Evolutionary conservation across 2,329 filamentous ascomycete genomes (phyloP), one percentile per base, ranked within the genome.

Genomic region (Botrytis tulipae): DNA sequence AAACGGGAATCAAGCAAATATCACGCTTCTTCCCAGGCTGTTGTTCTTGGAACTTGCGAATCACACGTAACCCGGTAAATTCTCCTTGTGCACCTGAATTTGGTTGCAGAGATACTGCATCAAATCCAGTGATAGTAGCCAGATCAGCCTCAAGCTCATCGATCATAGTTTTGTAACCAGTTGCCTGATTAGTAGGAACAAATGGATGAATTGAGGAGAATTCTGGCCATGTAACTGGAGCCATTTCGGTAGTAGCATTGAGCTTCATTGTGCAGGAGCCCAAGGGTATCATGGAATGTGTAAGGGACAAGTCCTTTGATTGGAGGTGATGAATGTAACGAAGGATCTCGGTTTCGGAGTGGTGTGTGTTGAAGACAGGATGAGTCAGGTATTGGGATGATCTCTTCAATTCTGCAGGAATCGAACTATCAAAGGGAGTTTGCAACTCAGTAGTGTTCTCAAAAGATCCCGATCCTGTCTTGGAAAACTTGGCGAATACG

Each of bases 211-310:
- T 86, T 75, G 91, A 89, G 60, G 92, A 88, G 80, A 95, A 93
- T 68, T 91, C 89, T 0, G 91, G 89, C 83, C 90, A 91, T 0
- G 93, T 93, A 72, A 98, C 87, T 12, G 95, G 92, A 25, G 93
- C 88, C 95, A 98, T 98, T 84, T 98, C 94, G 0, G 93, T 93
- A 4, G 95, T 96, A 60, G 92, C 93, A 82, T 98, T 98, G 71
- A 98, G 90, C 86, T 98, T 98, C 95, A 98, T 98, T 22, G 95
- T 98, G 86, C 95, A 98, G 1, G 95, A 98, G 32, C 95, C 95
- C 1, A 98, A 88, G 3, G 95, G 94, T 75, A 98, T 98, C 95
- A 98, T 98, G 25, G 95, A 98, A 84, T 98, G 95, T 3, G 95
- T 93, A 8, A 98, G 87, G 1, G 95, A 98, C 22, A 98, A 85